Evolutionary conservation across 2,329 filamentous ascomycete species (phyloP), one percentile per base, ranked within the genome.

Genomic region (Trematosphaeria pertusa): DNA sequence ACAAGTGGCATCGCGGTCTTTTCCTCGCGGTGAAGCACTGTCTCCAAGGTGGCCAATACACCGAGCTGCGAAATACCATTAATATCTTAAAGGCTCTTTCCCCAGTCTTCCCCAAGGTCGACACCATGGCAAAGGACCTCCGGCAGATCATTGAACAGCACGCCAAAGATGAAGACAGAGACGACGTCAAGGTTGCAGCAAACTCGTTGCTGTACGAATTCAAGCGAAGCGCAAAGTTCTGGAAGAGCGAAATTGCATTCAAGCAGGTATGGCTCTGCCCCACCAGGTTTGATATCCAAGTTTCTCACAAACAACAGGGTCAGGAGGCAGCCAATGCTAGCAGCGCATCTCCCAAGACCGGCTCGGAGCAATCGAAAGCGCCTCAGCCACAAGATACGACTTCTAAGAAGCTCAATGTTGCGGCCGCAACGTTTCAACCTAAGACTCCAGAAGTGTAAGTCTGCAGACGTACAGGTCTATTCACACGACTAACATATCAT

Each of bases 51-150:
- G 86, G 84, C 22, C 93, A 97, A 72, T 99, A 94, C 83, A 97
- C 97, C 88, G 92, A 97, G 70, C 96, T 97, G 67, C 87, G 93
- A 44, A 99, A 99, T 68, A 91, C 91, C 34, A 95, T 97, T 58
- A 94, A 88, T 47, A 81, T 97, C 3, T 79, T 99, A 48, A 95
- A 94, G 67, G 82, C 84, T 9, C 81, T 96, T 37, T 82, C 90
- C 18, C 85, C 91, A 39, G 82, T 86, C 62, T 99, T 96, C 79
- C 95, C 94, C 3, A 87, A 87, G 12, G 84, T 97, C 47, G 91
- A 96, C 64, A 94, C 91, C 70, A 93, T 96, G 81, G 94, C 90
- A 24, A 79, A 82, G 22, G 77, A 81, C 26, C 80, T 88, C 57
- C 78, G 89, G 15, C 83, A 85, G 56, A 80, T 78, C n/a, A 85